Evolutionary conservation across 139 green algal genomes (phyloP).

Genomic region (Desmodesmus armatus): DNA sequence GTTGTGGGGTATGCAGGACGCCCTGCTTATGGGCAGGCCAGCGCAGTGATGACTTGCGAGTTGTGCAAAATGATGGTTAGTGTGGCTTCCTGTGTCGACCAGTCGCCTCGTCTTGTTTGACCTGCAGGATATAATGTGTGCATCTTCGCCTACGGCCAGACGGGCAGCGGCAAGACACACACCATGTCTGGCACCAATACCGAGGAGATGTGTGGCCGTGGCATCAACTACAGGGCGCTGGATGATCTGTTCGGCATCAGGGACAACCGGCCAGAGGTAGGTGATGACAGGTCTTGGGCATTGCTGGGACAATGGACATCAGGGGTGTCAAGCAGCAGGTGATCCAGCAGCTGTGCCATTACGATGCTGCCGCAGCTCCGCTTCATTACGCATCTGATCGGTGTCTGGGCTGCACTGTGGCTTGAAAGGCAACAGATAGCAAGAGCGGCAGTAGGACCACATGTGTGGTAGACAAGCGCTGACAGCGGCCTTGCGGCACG

Average conservation of each 20-base stretch:
- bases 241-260: constrained; percentile 90
- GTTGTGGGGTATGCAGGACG: not conserved
- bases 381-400: too few relatives aligned
- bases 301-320: too few relatives aligned
- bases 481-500: too few relatives aligned
- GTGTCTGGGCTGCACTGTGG: not conserved
- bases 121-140: constrained; percentile 91
- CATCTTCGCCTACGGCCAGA: constrained; percentile 91
- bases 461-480: too few relatives aligned
- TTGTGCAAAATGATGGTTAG: not conserved
- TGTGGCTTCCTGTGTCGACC: not conserved
- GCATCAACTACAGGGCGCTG: constrained; percentile 93
- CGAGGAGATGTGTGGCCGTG: constrained; percentile 64
- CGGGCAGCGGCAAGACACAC: constrained; percentile 88
- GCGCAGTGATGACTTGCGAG: too few relatives aligned
- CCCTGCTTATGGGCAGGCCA: not conserved
- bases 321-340: too few relatives aligned
- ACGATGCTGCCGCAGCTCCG: too few relatives aligned
- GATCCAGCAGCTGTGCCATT: too few relatives aligned
- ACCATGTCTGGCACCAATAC: constrained; percentile 83
- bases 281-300: not conserved
- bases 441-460: too few relatives aligned
- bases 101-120: not conserved
- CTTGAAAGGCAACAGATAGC: not conserved
- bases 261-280: constrained; percentile 74